Evolutionary conservation across 108 stramenopile genomes (phyloP), one percentile per base, ranked within the genome.

Genomic region (Skeletonema grethae): DNA sequence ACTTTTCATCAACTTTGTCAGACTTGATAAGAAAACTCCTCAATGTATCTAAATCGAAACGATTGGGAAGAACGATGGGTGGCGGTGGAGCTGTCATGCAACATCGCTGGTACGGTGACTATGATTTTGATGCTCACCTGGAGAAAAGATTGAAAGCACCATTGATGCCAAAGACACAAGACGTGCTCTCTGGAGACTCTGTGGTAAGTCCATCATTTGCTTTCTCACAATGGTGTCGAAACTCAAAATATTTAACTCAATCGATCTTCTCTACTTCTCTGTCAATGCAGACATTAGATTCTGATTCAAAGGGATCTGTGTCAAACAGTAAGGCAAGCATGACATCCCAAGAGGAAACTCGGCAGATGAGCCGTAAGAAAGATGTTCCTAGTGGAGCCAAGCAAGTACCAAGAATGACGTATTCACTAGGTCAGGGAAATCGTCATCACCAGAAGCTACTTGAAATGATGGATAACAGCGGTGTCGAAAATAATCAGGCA

Each of bases 61-160:
- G 92, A 7, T 67, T 94, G 7, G 92, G 92, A 5, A 88, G 88
- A 75, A 90, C 89, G 12, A 84, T 86, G 67, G 92, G 90, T 45
- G 90, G 92, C 9, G 85, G 83, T 2, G 90, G 76, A n/a, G 89
- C 86, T 30, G 88, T 94, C n/a, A 90, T 90, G 84, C 88, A 90
- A 64, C 93, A 94, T 76, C 80, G 84, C 38, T 94, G 89, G 88
- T 94, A 86, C 77, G 32, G 70, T 60, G 89, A 88, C 50, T 94
- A 88, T 58, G 85, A 90, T 72, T 92, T 88, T 84, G 90, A 88
- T 35, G 88, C 87, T 9, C 80, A 92, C 28, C 65, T 90, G 10
- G 84, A 85, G 63, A 85, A 72, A n/a, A 71, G 73, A 41, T 71
- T 89, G 7, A 59, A 74, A 41, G 86, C 81, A 25, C 93, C 93